Evolutionary conservation across 2,329 filamentous ascomycete species (phyloP), one percentile per base, ranked within the genome.

Genomic region (Colletotrichum shisoi): DNA sequence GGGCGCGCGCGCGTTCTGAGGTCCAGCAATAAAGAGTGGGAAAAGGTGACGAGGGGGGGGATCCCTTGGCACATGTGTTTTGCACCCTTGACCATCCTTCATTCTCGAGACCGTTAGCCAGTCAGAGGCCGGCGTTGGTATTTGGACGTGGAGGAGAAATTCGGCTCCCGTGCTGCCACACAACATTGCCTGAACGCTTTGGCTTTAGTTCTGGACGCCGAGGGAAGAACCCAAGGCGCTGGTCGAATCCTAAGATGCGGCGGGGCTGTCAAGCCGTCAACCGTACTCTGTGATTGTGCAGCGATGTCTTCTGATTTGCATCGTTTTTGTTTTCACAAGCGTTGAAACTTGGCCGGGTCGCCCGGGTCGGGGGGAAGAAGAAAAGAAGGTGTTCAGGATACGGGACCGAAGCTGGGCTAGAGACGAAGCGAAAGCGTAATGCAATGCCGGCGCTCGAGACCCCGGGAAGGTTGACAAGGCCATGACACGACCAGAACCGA

Each of bases 381-480:
- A 34, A 46, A 42, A 27, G 21, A 57, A 42, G 45, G 39, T 49
- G 48, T 52, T 40, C n/a, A 57, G 45, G 8, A 57, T 52, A 49
- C 27, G 49, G 59, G 51, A 24, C 45, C 34, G 59, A 24, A n/a
- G 34, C 53, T 31, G 48, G 24, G 48, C 21, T 53, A 44, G 42
- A 54, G 44, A 34, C 37, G 64, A 54, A 64, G 64, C 64, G 61
- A 67, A 67, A 64, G 64, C 54, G 48, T 67, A 64, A 59, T 62
- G 45, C 24, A 44, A 34, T 12, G 31, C 40, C 59, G 21, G 46
- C 21, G 46, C 19, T 21, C 27, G 9, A 34, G 40, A 9, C 31
- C 24, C 8, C 31, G n/a, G 40, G 11, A 34, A 37, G 54, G 31
- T 46, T 44, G n/a, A 44, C 17, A 40, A 34, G 52, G 40, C 31